Base-by-base conservation (phyloP, 129 eudicot species). In the Flaveria brownii region DNA sequence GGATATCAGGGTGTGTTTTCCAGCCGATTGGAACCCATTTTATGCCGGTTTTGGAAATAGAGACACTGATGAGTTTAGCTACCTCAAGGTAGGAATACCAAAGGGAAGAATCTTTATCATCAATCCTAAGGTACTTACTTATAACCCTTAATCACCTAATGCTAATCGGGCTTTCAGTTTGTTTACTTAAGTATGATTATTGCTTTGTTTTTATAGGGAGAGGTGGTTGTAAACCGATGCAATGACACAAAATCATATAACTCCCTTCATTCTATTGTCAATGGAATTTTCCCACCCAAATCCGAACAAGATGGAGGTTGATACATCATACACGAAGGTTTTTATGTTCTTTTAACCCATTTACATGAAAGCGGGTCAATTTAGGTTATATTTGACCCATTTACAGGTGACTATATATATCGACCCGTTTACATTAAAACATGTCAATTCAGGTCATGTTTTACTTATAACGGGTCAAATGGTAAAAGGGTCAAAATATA, bases 21-120 rank as follows among this genome's bases (percentile, higher is more conserved):
- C 98, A 71, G 47, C 86, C 3, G 91, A 91, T 66, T 84, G 85
- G 78, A 91, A 84, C 79, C 98, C 98, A 41, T 94, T 91, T 74
- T 94, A 87, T 73, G 98, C 97, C 20, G 98, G 98, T 83, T 91
- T 94, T 54, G 98, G 98, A 80, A 94, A 94, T 82, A 84, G 98
- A 87, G 96, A 94, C 80, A 94, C 98, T 2, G 97, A 94, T 76
- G 97, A 91, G 81, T 68, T 91, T 72, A 94, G 97, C 89, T 94
- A 94, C 77, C 86, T 89, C 70, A 94, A 86, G 77, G 97, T 94
- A 61, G 98, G 98, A 78, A 91, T 94, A 22, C 89, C 96, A 0
- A 87, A 78, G 83, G 97, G 91, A 10, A 91, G 91, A 82, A 91
- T 94, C 50, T 94, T 94, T 68, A 94, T 85, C 82, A 91, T 94